These are phyloP conservation scores for Russula vinacea DNA, from an alignment of 768 basidiomycete species.

Conservation along the genomic window DNA sequence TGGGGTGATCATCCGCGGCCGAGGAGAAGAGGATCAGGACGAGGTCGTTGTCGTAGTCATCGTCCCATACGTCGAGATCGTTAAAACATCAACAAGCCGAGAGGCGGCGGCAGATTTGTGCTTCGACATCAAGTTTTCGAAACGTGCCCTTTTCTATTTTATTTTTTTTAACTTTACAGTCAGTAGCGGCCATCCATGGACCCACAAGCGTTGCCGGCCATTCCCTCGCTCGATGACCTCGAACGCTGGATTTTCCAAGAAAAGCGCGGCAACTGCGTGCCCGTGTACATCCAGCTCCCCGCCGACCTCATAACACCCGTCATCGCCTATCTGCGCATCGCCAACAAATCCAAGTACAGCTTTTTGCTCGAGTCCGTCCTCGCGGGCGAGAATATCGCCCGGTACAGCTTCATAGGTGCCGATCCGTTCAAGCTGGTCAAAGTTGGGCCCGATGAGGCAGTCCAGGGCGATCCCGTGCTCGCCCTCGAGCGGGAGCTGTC, in stretches of 20 bases:
- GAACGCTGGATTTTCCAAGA: constrained; percentile 76
- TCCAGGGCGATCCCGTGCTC: constrained; percentile 82
- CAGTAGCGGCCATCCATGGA: constrained; percentile 27
- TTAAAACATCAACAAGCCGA: too few species aligned
- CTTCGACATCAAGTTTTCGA: background rate
- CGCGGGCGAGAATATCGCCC: constrained; percentile 83
- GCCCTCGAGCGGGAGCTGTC: constrained; percentile 82
- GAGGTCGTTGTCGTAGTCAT: background rate
- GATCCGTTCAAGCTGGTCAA: constrained; percentile 93
- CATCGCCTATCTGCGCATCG: constrained; percentile 90
- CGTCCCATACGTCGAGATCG: background rate
- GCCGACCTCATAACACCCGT: constrained; percentile 97
- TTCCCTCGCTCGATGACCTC: constrained; percentile 69
- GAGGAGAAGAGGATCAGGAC: background rate
- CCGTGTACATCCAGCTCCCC: constrained; percentile 88
- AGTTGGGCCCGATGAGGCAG: constrained; percentile 80
- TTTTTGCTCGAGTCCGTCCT: constrained; percentile 93
- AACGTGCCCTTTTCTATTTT: background rate
- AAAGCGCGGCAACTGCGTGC: constrained; percentile 88
- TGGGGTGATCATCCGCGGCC: constrained; percentile 64
- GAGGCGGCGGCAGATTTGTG: too few species aligned
- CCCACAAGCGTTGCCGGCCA: constrained; percentile 49
- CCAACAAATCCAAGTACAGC: constrained; percentile 90
- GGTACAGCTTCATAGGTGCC: constrained; percentile 96
- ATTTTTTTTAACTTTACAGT: too few species aligned